Evolutionary conservation across 352 stramenopile species (phyloP), one percentile per base, ranked within the genome.

Genomic region (Globisporangium heterothallicum): DNA sequence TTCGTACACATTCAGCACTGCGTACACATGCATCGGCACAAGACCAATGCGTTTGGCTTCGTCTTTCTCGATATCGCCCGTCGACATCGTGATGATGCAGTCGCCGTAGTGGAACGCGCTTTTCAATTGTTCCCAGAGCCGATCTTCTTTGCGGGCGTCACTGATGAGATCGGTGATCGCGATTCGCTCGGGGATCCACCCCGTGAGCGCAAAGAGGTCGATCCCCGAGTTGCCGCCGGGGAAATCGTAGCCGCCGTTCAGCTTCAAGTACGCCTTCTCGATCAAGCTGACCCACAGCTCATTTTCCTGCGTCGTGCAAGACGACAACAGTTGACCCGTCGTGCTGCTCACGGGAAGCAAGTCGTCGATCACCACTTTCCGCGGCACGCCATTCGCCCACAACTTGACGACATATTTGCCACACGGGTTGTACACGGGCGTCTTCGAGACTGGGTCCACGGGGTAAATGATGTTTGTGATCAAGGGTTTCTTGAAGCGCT

Each of bases 261-360:
- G 74, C 66, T 99, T 99, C 59, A 99, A 75, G 57, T 98, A 99
- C 3, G 97, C 97, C 60, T 99, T 99, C 78, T 99, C 97, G 27
- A 99, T 96, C 13, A 99, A 80, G 56, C 82, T 92, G n/a, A 99
- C 96, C 80, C 80, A 94, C 9, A 94, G 64, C 36, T 94, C 84
- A 57, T 92, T 92, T 63, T 84, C 71, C 36, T 52, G 68, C 18
- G 79, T 95, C 21, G 68, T 89, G 35, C 82, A 92, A 22, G 82
- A 92, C 47, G 86, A 96, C 14, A 97, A 58, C 19, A 96, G 69
- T 22, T 91, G 63, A 2, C 74, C 69, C 0, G 70, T 81, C 6
- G 64, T 48, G 2, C 53, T 58, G 35, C 90, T 94, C 13, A 98
- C 81, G 3, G 96, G 96, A 13, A 99, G 64, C 6, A 81, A 64